phyloP scores from a whole-genome alignment of 805 yeast species.

The Starmerella bombicola region DNA sequence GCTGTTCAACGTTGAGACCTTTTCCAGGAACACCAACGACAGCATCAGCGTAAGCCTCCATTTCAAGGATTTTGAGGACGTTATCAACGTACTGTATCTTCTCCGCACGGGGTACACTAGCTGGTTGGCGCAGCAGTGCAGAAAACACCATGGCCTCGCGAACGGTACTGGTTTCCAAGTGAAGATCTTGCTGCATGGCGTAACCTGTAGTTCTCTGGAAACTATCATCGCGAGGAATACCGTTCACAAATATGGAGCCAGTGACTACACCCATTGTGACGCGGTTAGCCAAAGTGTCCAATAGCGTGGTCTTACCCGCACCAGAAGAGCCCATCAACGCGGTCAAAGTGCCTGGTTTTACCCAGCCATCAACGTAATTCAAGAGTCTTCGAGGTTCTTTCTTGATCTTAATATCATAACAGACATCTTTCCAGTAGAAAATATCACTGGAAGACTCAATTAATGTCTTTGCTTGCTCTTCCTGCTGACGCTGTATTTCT shows the following conservation, averaged over 20 bases:
- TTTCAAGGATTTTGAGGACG: conserved; percentile 52
- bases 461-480: conserved; percentile 17
- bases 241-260: conserved; percentile 63
- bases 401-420: conserved; percentile 41
- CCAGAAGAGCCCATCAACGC: conserved; percentile 82
- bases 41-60: conserved; percentile 64
- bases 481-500: conserved; percentile 12
- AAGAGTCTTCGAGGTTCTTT: conserved; percentile 32
- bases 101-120: conserved; percentile 42
- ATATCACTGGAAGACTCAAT: conserved; percentile 35
- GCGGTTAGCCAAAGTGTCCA: conserved; percentile 62
- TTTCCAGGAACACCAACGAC: conserved; percentile 64
- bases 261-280: conserved; percentile 58
- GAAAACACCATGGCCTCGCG: conserved; percentile 63
- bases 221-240: conserved; percentile 47
- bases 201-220: conserved; percentile 71
- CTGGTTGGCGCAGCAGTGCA: conserved; percentile 60
- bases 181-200: conserved; percentile 72
- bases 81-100: conserved; percentile 58
- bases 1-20: conserved; percentile 57
- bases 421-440: conserved; percentile 51
- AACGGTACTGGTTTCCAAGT: conserved; percentile 54
- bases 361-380: conserved; percentile 53
- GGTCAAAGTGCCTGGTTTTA: conserved; percentile 68
- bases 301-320: conserved; percentile 72